A percentile compares a stretch with the other conserved stretches of the same genome.
These are phyloP conservation scores for Papiliotrema fonsecae DNA, from an alignment of 1,284 basidiomycete species.

Conservation along the genomic window DNA sequence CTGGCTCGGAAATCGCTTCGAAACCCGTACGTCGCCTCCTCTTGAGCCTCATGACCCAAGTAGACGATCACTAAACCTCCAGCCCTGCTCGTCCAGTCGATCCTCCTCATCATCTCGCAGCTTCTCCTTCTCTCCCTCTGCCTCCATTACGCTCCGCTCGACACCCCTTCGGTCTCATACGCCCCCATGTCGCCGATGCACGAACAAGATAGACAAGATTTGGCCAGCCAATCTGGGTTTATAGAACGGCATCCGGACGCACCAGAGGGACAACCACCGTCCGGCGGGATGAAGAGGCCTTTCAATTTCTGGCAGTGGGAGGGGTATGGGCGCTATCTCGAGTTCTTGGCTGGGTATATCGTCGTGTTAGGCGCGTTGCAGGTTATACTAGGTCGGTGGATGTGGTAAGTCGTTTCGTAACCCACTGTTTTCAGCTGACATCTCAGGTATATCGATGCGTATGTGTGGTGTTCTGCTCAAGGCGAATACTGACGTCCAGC, in stretches of 20 bases:
- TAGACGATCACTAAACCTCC: too few species aligned
- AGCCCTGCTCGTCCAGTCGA: conserved; percentile 50
- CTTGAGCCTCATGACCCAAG: neutral
- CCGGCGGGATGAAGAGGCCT: conserved; percentile 26
- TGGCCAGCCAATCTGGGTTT: neutral
- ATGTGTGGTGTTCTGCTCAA: conserved; percentile 26
- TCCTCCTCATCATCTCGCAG: conserved; percentile 51
- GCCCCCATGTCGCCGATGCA: conserved; percentile 26
- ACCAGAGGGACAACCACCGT: neutral
- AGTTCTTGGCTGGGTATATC: conserved; percentile 50
- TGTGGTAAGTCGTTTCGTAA: conserved; percentile 30
- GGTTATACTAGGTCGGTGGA: conserved; percentile 38
- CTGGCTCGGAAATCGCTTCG: conserved; percentile 52
- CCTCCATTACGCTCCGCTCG: conserved; percentile 45
- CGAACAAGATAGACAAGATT: conserved; percentile 2
- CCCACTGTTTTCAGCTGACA: neutral
- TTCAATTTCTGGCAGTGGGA: conserved; percentile 52
- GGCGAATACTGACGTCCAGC: conserved; percentile 11
- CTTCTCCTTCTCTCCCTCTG: conserved; percentile 52
- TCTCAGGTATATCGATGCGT: conserved; percentile 44
- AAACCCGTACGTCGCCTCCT: conserved; percentile 36
- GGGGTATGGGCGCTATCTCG: conserved; percentile 48
- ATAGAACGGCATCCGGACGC: neutral
- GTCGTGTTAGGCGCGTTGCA: conserved; percentile 43
- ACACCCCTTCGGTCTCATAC: conserved; percentile 7